These are phyloP conservation scores for Spatholobus suberectus DNA, from an alignment of 306 rosid species.

Conservation along the genomic window DNA sequence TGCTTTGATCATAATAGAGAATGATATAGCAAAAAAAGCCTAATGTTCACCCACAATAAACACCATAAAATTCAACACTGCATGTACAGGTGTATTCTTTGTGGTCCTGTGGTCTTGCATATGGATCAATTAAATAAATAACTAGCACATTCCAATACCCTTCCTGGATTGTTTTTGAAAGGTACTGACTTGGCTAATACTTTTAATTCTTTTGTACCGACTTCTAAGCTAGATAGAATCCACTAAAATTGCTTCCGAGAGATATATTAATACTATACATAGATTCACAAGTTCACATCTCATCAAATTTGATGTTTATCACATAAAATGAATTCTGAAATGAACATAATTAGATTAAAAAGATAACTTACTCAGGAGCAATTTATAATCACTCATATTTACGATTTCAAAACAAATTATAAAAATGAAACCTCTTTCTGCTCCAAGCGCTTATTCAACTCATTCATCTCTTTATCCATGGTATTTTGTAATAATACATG, in stretches of 20 bases:
- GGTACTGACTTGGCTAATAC: constrained; percentile 19
- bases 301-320: not conserved
- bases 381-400: constrained; percentile 6
- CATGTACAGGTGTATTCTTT: constrained; percentile 3
- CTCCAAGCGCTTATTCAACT: constrained; percentile 76
- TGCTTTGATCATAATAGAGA: constrained; percentile 13
- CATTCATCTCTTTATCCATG: constrained; percentile 78
- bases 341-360: not conserved
- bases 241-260: not conserved
- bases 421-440: constrained; percentile 76
- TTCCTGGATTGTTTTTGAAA: constrained; percentile 10
- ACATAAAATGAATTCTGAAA: not conserved
- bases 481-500: constrained; percentile 71
- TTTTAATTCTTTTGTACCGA: not conserved
- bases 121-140: constrained; percentile 16
- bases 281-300: constrained; percentile 16
- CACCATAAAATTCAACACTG: not conserved
- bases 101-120: not conserved
- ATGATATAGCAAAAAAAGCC: constrained; percentile 2
- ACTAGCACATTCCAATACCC: constrained; percentile 16
- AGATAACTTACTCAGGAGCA: not conserved
- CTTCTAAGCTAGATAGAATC: not conserved
- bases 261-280: not conserved
- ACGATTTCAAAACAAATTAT: constrained; percentile 13
- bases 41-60: not conserved